Evolutionary conservation across 2,329 filamentous ascomycete genomes (phyloP).

Genomic region (Fusarium sororula): DNA sequence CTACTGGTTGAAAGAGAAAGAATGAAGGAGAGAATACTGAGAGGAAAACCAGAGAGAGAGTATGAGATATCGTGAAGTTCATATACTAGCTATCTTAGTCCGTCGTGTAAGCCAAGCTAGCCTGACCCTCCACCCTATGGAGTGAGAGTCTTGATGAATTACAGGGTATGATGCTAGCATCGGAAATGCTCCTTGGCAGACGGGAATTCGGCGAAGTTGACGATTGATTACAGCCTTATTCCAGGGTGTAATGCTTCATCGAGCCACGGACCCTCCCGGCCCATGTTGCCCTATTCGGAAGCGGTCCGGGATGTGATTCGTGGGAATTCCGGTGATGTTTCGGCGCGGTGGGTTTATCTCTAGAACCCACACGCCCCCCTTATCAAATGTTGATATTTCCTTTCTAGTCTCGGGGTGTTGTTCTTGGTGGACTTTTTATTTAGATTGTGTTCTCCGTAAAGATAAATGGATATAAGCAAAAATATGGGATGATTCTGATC

Average conservation of each 20-base stretch:
- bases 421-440: neutral
- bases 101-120: constrained; percentile 1
- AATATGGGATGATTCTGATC: constrained; percentile 1
- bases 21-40: constrained; percentile 1
- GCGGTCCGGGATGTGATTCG: constrained; percentile 21
- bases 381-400: neutral
- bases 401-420: neutral
- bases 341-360: constrained; percentile 14
- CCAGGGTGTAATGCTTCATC: neutral
- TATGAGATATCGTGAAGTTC: constrained; percentile 14
- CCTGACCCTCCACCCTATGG: neutral
- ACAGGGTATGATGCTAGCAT: neutral
- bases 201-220: constrained; percentile 28
- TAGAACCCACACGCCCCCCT: constrained; percentile 7
- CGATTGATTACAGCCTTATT: constrained; percentile 21
- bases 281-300: constrained; percentile 29
- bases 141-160: neutral
- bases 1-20: constrained; percentile 8
- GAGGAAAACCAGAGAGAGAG: neutral
- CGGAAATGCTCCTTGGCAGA: constrained; percentile 19
- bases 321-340: constrained; percentile 20
- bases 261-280: constrained; percentile 17
- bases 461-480: neutral
- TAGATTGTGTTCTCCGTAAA: neutral
- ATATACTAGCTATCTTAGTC: constrained; percentile 1